A percentile compares a stretch with the other conserved stretches of the same genome.
These are phyloP conservation scores for Botryotinia calthae DNA, from an alignment of 2,329 filamentous ascomycete genomes.

Conservation along the genomic window DNA sequence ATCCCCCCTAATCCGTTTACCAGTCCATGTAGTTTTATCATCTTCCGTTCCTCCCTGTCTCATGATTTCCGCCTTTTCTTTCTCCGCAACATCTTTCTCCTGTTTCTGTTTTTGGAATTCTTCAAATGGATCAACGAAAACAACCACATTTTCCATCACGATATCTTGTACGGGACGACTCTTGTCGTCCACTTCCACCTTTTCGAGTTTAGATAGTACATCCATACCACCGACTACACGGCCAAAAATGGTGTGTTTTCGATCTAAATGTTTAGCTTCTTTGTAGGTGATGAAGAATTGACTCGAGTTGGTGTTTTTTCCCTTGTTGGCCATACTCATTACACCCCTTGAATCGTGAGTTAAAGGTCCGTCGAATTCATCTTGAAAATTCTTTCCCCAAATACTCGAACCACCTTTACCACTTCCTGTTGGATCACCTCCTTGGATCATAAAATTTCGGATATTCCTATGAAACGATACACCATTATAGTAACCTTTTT, in stretches of 20 bases:
- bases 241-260: conserved; percentile 97
- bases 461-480: conserved; percentile 92
- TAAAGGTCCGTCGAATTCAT: conserved; percentile 87
- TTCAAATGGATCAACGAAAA: conserved; percentile 93
- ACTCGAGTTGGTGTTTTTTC: conserved; percentile 93
- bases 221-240: conserved; percentile 75
- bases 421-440: conserved; percentile 89
- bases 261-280: conserved; percentile 78
- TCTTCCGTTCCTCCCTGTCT: conserved; percentile 74
- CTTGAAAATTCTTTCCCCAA: conserved; percentile 92
- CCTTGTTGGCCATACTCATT: conserved; percentile 96
- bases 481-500: conserved; percentile 84
- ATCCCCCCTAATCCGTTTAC: conserved; percentile 76
- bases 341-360: conserved; percentile 81
- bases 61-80: conserved; percentile 59
- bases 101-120: conserved; percentile 79
- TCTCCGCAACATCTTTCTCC: conserved; percentile 58
- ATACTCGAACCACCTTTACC: conserved; percentile 86
- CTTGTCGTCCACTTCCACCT: conserved; percentile 68
- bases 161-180: conserved; percentile 77
- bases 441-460: conserved; percentile 95
- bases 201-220: conserved; percentile 73
- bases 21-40: conserved; percentile 92
- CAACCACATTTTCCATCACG: conserved; percentile 74
- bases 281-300: conserved; percentile 96